Evolutionary conservation across 164 flowering plant species (phyloP).

Genomic region (Aristolochia fimbriata): DNA sequence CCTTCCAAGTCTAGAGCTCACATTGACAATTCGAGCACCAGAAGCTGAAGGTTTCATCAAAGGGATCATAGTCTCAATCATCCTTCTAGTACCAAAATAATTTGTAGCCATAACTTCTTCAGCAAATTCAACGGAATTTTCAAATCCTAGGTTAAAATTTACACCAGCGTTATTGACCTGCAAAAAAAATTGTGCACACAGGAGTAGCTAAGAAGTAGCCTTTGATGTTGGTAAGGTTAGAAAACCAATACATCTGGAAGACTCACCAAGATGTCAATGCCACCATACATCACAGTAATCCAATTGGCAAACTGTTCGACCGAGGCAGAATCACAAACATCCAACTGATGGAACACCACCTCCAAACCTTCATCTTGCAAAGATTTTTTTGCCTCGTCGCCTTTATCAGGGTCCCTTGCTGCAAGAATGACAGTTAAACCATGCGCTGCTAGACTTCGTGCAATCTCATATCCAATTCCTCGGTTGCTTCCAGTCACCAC

Average conservation of each 20-base stretch:
- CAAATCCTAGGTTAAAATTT: slow-evolving; percentile 71
- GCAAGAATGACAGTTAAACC: slow-evolving; percentile 68
- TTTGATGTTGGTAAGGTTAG: neutral
- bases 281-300: slow-evolving; percentile 49
- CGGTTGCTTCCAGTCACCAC: slow-evolving; percentile 93
- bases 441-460: slow-evolving; percentile 61
- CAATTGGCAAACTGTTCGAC: slow-evolving; percentile 46
- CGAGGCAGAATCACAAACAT: slow-evolving; percentile 48
- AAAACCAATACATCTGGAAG: neutral
- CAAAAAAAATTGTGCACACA: neutral
- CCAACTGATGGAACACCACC: slow-evolving; percentile 63
- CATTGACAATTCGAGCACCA: slow-evolving; percentile 70
- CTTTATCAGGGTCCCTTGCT: slow-evolving; percentile 53
- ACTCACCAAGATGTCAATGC: slow-evolving; percentile 62
- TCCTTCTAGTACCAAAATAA: slow-evolving; percentile 59
- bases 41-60: slow-evolving; percentile 47
- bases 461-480: slow-evolving; percentile 94
- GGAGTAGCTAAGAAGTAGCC: no score
- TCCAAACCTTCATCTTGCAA: slow-evolving; percentile 60
- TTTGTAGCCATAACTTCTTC: slow-evolving; percentile 55
- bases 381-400: slow-evolving; percentile 50
- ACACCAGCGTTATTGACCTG: slow-evolving; percentile 95
- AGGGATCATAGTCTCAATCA: slow-evolving; percentile 56
- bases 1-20: slow-evolving; percentile 78
- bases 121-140: slow-evolving; percentile 73